These are phyloP conservation scores for Gentiana straminea DNA, from an alignment of 257 asterid genomes.

Conservation along the genomic window DNA sequence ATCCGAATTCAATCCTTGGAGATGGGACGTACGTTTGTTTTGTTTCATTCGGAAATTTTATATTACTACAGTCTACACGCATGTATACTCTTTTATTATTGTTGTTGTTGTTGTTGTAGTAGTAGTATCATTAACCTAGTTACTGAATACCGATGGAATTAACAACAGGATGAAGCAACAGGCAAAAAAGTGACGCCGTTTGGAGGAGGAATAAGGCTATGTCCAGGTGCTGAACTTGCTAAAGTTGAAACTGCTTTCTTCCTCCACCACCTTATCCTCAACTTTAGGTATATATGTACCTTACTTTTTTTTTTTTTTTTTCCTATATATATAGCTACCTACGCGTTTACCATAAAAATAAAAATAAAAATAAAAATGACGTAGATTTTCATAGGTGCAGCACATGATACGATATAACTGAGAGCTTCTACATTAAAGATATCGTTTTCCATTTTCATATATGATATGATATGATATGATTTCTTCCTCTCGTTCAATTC, in stretches of 20 bases:
- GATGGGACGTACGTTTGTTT: constrained; percentile 49
- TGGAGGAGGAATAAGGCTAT: constrained; percentile 64
- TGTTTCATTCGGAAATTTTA: no score
- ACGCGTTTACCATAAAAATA: not conserved
- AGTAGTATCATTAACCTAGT: no score
- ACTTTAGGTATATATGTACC: constrained; percentile 29
- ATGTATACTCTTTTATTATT: no score
- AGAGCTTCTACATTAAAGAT: no score
- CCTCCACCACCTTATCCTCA: constrained; percentile 69
- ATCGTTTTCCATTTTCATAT: not conserved
- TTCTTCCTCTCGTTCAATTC: no score
- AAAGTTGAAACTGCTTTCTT: constrained; percentile 62
- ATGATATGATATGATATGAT: not conserved
- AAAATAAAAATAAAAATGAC: not conserved
- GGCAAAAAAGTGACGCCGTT: constrained; percentile 42
- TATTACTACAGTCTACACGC: no score
- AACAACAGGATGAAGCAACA: constrained; percentile 34
- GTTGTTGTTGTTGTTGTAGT: no score
- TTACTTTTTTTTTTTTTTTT: not conserved
- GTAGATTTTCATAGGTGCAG: not conserved
- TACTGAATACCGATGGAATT: no score
- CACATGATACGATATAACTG: no score
- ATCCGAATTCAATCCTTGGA: constrained; percentile 48
- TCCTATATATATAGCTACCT: not conserved
- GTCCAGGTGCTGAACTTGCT: constrained; percentile 77